phyloP scores from a whole-genome alignment of 495 filamentous ascomycete genomes.

The Letharia lupina region DNA sequence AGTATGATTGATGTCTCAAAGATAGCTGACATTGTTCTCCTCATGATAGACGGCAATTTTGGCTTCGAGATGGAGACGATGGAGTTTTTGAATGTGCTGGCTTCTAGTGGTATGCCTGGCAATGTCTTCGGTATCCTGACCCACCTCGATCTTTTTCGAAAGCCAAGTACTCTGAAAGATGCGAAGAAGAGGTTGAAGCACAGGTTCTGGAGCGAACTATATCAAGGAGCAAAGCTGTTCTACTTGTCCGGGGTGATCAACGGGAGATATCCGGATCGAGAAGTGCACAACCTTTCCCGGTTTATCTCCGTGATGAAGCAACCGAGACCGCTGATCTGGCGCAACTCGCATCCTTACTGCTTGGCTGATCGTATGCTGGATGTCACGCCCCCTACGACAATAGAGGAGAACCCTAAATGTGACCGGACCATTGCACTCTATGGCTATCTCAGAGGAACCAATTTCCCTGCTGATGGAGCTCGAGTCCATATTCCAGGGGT shows the following conservation, averaged over 20 bases:
- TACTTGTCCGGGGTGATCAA: conserved; percentile 94
- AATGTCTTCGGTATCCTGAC: conserved; percentile 97
- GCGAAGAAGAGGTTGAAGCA: conserved; percentile 95
- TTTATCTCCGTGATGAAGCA: conserved; percentile 99
- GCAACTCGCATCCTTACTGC: conserved; percentile 89
- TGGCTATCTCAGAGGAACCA: conserved; percentile 91
- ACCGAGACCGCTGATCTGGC: conserved; percentile 89
- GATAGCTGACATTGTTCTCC: conserved; percentile 88
- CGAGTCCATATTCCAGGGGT: conserved; percentile 88
- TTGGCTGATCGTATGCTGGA: conserved; percentile 91
- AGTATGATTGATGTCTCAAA: conserved; percentile 94
- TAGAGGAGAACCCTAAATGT: conserved; percentile 80
- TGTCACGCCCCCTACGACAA: conserved; percentile 80
- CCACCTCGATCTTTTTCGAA: conserved; percentile 90
- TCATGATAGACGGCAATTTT: conserved; percentile 98
- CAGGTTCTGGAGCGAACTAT: conserved; percentile 91
- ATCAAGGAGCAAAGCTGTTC: conserved; percentile 93
- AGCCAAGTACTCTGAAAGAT: conserved; percentile 76
- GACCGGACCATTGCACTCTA: conserved; percentile 87
- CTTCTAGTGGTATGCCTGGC: conserved; percentile 88
- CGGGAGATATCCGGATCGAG: conserved; percentile 90
- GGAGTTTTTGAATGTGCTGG: conserved; percentile 92
- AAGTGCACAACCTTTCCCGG: conserved; percentile 87
- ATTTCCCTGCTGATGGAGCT: conserved; percentile 80
- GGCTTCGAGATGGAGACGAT: conserved; percentile 99